Base-by-base conservation (phyloP, 108 stramenopile species). In the Chaetoceros muelleri region DNA sequence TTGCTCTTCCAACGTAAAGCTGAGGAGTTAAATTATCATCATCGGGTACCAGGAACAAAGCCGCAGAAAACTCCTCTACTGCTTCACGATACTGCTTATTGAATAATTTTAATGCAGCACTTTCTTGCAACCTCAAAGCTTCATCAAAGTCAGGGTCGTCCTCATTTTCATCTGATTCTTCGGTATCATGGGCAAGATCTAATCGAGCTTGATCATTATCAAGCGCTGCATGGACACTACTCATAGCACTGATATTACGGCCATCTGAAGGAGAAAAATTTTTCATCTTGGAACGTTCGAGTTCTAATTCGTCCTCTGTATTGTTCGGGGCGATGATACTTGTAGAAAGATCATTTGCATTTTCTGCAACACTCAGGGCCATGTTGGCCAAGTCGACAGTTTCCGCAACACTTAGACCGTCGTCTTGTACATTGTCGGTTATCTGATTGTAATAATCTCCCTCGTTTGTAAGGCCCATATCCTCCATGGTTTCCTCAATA, bases 111-210 rank as follows among this genome's bases (percentile, higher is more conserved):
- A 65, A 51, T 24, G 83, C 82, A 60, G 84, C 88, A 24, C 79
- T 69, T 55, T 74, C 65, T 71, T 90, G 88, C 23, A 90, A 81
- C 27, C 80, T 80, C n/a, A 90, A 65, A n/a, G 88, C 88, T 58
- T 90, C 88, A 46, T 90, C 88, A 71, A 90, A 90, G 53, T 90
- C 88, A 17, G 88, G 88, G 69, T 90, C 88, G 10, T 66, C 61
- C 47, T 72, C 79, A 40, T 72, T 69, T 25, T 70, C 56, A 29
- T 63, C 57, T 18, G 50, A 46, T 10, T 29, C 50, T 13, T 47
- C 62, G 44, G 61, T 47, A 28, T 63, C 46, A 24, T 48, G 27
- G 34, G 34, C 13, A 10, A 10, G 8, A 40, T 40, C 34, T 40
- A 40, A 40, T 40, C 34, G 5, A 40, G 5, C 34, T 10, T 10